Percentiles rank a stretch among this genome's conserved stretches.
Evolutionary conservation across 2,329 filamentous ascomycete species (phyloP).

Genomic region (Claviceps monticola): DNA sequence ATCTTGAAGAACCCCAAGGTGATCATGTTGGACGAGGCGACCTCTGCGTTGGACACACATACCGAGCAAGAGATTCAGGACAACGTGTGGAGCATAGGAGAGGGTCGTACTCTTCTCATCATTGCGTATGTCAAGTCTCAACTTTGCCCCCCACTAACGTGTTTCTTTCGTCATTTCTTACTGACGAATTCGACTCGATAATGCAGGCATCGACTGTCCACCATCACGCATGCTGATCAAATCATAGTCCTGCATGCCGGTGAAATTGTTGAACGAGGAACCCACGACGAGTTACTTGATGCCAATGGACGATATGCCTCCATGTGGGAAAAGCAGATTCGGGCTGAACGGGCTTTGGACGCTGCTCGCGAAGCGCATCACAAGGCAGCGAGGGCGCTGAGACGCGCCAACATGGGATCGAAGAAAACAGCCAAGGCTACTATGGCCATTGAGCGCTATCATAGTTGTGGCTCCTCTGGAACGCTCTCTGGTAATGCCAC

Average conservation of each 20-base stretch:
- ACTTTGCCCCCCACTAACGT: neutral
- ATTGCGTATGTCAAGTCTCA: constrained; percentile 55
- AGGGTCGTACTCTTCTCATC: constrained; percentile 82
- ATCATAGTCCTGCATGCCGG: constrained; percentile 69
- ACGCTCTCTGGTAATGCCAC: constrained; percentile 23
- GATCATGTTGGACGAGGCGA: constrained; percentile 87
- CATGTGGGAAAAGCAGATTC: constrained; percentile 84
- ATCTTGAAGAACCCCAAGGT: constrained; percentile 86
- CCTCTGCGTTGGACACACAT: constrained; percentile 78
- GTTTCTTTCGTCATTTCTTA: neutral
- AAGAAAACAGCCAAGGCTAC: constrained; percentile 24
- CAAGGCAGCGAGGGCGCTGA: constrained; percentile 24
- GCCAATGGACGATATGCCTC: constrained; percentile 61
- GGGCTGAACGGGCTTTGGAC: constrained; percentile 50
- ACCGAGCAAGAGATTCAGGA: constrained; percentile 89
- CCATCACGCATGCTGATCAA: constrained; percentile 74
- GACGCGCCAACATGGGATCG: constrained; percentile 34
- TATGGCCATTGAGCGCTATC: constrained; percentile 32
- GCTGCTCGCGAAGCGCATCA: constrained; percentile 22
- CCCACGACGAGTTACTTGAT: constrained; percentile 60
- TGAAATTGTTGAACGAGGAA: constrained; percentile 64
- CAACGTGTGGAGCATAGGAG: constrained; percentile 66
- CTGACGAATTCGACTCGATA: constrained; percentile 9
- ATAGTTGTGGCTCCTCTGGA: constrained; percentile 30
- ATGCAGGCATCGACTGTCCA: constrained; percentile 61